Base-by-base conservation (phyloP, 495 filamentous ascomycete species). In the Trichoderma asperelloides region DNA sequence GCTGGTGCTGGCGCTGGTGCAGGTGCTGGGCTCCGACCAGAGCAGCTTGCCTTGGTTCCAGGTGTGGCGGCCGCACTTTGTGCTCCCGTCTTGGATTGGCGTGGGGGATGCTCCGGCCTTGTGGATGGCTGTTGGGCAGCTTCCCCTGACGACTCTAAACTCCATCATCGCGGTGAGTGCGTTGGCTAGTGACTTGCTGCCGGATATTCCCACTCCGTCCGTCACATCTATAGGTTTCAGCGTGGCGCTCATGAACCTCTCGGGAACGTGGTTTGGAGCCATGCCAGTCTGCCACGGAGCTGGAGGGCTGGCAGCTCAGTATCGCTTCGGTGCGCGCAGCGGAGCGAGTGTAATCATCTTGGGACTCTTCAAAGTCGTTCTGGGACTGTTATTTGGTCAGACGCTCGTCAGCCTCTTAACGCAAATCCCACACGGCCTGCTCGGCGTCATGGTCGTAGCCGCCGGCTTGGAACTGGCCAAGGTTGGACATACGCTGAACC, bases 281-380 rank as follows among this genome's bases (percentile, higher is more conserved):
- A 98, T 98, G 94, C 94, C 94, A 6, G 89, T 96, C 2, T 98
- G 94, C 71, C 94, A 97, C 73, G 94, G 94, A 5, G 91, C 91
- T 15, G 94, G 94, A 2, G 94, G 94, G 0, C 79, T 97, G 0
- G 94, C 94, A 2, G 94, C 88, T 1, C 93, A 97, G 73, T 90
- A 91, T 71, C 86, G 91, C 3, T 98, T 97, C 69, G 94, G 94
- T 2, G 93, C 93, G 7, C 87, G 93, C 15, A 95, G 91, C 40
- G 94, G 94, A 1, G 84, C 91, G 0, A 90, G 88, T 70, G 83
- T 97, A 47, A 86, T 97, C 55, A 73, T 96, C 60, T 82, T 97
- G 1, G 94, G 94, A 0, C 25, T 84, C 0, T 77, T 90, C 45
- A 98, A 97, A 74, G 76, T 96, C 9, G 9, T 88, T 4, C 79